Base-by-base conservation (phyloP, 108 stramenopile genomes). In the Pseudonitzschia pungens region DNA sequence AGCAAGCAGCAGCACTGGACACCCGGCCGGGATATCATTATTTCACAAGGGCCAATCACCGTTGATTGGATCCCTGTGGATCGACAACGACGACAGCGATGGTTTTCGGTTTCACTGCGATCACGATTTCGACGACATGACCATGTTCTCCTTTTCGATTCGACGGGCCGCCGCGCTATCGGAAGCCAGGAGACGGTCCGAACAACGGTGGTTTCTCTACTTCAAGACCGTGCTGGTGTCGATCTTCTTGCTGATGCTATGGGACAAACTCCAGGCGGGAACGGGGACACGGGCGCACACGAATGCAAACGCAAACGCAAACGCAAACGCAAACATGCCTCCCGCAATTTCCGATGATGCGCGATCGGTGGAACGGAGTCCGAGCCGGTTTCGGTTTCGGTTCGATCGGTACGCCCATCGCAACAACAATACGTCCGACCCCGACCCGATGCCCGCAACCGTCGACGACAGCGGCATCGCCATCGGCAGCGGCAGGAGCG, bases 71-170 rank as follows among this genome's bases (percentile, higher is more conserved):
- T 20, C 40, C 7, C 24, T 65, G 40, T 65, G 32, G 64, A 43
- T 65, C 10, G 44, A 14, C 36, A 10, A 65, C 0, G 64, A 65
- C 64, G 41, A 65, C 42, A 41, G 6, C n/a, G 33, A 18, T 18
- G 33, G 33, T 24, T 55, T 5, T 2, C 14, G 29, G 60, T 54
- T 24, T 54, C 22, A 54, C 20, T 62, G 40, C 36, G n/a, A n/a
- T n/a, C n/a, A n/a, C 27, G 60, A 62, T 33, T 31, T 33, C 60
- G 66, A 67, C 42, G 66, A 67, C 24, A 67, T 48, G 44, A n/a
- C 43, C 4, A 0, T 45, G 0, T 48, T 18, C 26, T 44, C 43
- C 12, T n/a, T 48, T 67, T 67, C 66, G 41, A 40, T 67, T 9
- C 0, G 66, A 11, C 21, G 27, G 36, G 66, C 66, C 12, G 66